Evolutionary conservation across 768 basidiomycete genomes (phyloP), one percentile per base, ranked within the genome.

Genomic region (Candolleomyces aberdarensis): DNA sequence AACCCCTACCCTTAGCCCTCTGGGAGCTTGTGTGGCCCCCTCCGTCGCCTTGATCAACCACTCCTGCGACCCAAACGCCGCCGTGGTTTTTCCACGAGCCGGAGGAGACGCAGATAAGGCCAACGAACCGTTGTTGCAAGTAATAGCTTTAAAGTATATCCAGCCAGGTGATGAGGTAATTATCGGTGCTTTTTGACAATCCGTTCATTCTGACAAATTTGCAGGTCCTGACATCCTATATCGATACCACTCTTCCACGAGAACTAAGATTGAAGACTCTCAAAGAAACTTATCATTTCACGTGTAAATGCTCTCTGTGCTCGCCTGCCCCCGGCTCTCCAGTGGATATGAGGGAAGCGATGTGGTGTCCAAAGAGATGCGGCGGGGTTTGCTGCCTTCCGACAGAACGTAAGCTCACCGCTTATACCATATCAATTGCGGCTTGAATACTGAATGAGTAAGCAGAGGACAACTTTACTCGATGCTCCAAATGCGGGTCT

Each of bases 1-100:
- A 1, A 83, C 88, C 0, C 86, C 91, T 0, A 82, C 90, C 4
- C 77, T 98, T 15, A 82, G 85, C 2, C 89, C 95, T 0, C 78
- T 98, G 40, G 96, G 96, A 6, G 87, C 88, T 2, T 85, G 89
- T n/a, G 81, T 96, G 14, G 91, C 92, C 0, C 95, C 96, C 0
- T 67, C 83, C 0, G 75, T 88, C 4, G 95, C 95, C 0, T 77
- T 97, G 11, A 82, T 91, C 59, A 97, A 97, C 68, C 95, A 98
- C 69, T 91, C 90, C 0, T 96, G 94, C 68, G 80, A 84, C 20
- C 92, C 93, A 0, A 96, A 97, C 68, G 93, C 90, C 0, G 92
- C 89, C 36, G 83, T 96, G n/a, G 92, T 98, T 3, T 98, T 96
- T 69, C 95, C 96, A 53, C 78, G 84, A 4, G 70, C 79, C 3